These are phyloP conservation scores for Porphyra umbilicalis DNA, from an alignment of 31 red algal species.

Conservation along the genomic window DNA sequence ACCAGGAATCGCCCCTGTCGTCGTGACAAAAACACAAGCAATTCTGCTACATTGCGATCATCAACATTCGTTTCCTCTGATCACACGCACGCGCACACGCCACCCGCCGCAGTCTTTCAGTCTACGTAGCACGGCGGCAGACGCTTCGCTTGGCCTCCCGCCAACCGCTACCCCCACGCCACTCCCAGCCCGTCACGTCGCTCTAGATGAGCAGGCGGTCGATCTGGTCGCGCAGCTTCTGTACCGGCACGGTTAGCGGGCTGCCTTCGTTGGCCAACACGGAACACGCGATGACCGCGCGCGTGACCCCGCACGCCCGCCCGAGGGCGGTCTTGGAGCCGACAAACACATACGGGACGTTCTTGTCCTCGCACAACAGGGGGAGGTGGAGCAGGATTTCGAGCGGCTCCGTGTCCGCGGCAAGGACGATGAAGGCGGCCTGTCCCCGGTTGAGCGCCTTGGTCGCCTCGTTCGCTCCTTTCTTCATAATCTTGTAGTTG, in stretches of 20 bases:
- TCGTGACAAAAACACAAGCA: too few relatives aligned
- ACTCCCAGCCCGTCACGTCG: too few relatives aligned
- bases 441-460: constrained; percentile 94
- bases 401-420: constrained; percentile 87
- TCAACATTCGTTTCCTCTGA: too few relatives aligned
- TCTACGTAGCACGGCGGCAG: too few relatives aligned
- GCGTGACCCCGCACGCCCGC: constrained; percentile 86
- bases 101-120: too few relatives aligned
- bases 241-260: constrained; percentile 54
- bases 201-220: constrained; percentile 76
- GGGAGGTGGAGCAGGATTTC: constrained; percentile 92
- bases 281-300: constrained; percentile 89
- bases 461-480: constrained; percentile 95
- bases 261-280: constrained; percentile 68
- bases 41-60: too few relatives aligned
- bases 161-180: too few relatives aligned
- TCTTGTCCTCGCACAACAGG: constrained; percentile 95
- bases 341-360: constrained; percentile 96
- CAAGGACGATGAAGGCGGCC: constrained; percentile 91
- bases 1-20: too few relatives aligned
- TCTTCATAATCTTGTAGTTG: constrained; percentile 95
- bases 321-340: constrained; percentile 82
- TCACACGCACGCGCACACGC: too few relatives aligned
- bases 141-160: too few relatives aligned
- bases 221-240: constrained; percentile 76